phyloP scores from a whole-genome alignment of 2,329 filamentous ascomycete genomes.

The Aspergillus spinulosporus region DNA sequence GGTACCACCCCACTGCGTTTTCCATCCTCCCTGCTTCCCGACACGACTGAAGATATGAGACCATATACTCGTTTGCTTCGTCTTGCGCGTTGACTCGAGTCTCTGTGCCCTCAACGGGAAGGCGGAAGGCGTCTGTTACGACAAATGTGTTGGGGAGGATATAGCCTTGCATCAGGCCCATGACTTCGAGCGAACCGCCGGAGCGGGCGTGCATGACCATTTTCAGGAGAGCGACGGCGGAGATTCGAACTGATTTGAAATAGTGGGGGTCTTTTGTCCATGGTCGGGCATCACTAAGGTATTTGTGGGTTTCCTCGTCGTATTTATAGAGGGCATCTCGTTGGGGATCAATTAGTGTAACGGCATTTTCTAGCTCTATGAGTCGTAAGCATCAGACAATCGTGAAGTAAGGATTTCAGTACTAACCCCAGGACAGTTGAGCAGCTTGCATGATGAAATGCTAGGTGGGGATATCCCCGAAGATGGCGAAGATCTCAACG shows the following conservation, averaged over 20 bases:
- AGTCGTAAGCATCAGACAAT: slow-evolving; percentile 3
- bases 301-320: slow-evolving; percentile 67
- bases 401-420: slow-evolving; percentile 6
- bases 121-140: slow-evolving; percentile 87
- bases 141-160: slow-evolving; percentile 80
- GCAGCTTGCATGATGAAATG: slow-evolving; percentile 53
- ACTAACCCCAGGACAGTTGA: slow-evolving; percentile 61
- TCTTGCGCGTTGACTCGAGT: slow-evolving; percentile 94
- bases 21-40: slow-evolving; percentile 77
- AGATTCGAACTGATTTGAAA: slow-evolving; percentile 93
- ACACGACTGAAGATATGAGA: slow-evolving; percentile 75
- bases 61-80: slow-evolving; percentile 96
- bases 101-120: slow-evolving; percentile 98
- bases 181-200: slow-evolving; percentile 87
- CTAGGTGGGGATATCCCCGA: neutral
- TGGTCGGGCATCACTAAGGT: slow-evolving; percentile 64
- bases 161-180: slow-evolving; percentile 98
- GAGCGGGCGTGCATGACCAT: slow-evolving; percentile 99
- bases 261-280: slow-evolving; percentile 79
- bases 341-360: slow-evolving; percentile 78
- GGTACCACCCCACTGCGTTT: slow-evolving; percentile 97
- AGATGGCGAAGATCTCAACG: neutral
- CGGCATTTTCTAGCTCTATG: slow-evolving; percentile 81
- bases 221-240: slow-evolving; percentile 89
- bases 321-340: slow-evolving; percentile 92